Evolutionary conservation across 2,329 filamentous ascomycete genomes (phyloP).

Genomic region (Raffaelea albimanens): DNA sequence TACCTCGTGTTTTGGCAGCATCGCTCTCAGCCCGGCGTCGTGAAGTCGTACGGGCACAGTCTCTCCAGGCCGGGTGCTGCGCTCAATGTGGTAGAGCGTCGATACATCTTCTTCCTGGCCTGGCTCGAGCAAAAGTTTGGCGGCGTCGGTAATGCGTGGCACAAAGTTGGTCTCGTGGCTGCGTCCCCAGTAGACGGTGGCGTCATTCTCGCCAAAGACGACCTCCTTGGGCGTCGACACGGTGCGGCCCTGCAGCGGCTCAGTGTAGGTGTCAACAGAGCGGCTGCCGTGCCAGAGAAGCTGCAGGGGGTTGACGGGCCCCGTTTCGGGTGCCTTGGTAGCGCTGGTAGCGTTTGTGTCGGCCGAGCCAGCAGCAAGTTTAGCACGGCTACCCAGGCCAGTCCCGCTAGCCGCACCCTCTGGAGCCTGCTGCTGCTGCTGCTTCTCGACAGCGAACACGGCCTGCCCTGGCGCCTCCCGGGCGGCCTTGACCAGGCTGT

Average conservation of each 20-base stretch:
- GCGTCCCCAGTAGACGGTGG: constrained; percentile 3
- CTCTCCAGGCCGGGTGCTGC: constrained; percentile 1
- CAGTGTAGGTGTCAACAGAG: not conserved
- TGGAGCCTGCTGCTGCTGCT: not conserved
- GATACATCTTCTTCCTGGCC: not conserved
- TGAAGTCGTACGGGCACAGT: not conserved
- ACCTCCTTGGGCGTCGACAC: not conserved
- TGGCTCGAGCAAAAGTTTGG: not conserved
- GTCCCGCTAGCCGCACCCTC: no score
- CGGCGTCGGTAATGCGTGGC: not conserved
- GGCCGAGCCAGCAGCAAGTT: not conserved
- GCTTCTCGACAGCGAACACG: not conserved
- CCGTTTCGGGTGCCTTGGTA: not conserved
- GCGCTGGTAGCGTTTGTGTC: not conserved
- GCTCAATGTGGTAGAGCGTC: not conserved
- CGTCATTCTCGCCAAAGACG: constrained; percentile 3
- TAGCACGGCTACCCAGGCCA: no score
- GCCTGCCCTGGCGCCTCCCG: not conserved
- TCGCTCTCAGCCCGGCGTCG: not conserved
- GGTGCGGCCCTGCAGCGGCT: not conserved
- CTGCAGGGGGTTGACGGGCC: not conserved
- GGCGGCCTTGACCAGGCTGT: not conserved
- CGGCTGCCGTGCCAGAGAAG: constrained; percentile 2
- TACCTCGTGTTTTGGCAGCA: not conserved
- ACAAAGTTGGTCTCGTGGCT: constrained; percentile 5